Base-by-base conservation (phyloP, 208 protist genomes). In the Acanthamoeba healyi region DNA sequence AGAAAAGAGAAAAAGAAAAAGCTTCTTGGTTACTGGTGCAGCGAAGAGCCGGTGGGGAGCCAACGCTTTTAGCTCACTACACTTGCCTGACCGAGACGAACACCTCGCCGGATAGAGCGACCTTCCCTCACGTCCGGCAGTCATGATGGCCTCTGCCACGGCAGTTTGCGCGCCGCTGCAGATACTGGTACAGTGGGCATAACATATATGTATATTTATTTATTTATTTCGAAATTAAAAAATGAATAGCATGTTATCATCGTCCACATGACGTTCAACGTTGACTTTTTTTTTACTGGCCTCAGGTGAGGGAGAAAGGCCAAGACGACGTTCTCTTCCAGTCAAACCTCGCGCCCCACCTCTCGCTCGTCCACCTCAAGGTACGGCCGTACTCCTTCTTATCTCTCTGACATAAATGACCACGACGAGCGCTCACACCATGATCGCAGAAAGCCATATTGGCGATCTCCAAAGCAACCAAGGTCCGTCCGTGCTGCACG, bases 401-500 rank as follows among this genome's bases (percentile, higher is more conserved):
- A 32, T 44, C 0, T 7, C 2, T 10, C n/a, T 72, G 14, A 58
- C 10, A 10, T 54, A 0, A 54, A 10, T 2, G 49, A 19, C 22
- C 49, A 54, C 49, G 14, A 72, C n/a, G n/a, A n/a, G n/a, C n/a
- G n/a, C n/a, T n/a, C n/a, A n/a, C n/a, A n/a, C n/a, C n/a, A n/a
- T n/a, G n/a, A n/a, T n/a, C n/a, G n/a, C 77, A 86, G 77, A 86
- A 86, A 86, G 77, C 77, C 10, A 86, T 86, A 4, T 44, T 49
- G 22, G 77, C 77, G 19, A 58, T 86, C 7, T 61, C 77, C n/a
- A 86, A 61, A 24, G 77, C 77, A 0, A n/a, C 0, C 44, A 86
- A 86, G 44, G 77, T 86, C 22, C 70, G 15, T 3, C 22, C 54
- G 22, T 38, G 34, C 22, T 61, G 2, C 24, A 49, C 22, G 10